phyloP scores from a whole-genome alignment of 2,329 filamentous ascomycete species.

The Alternaria gansuensis region DNA sequence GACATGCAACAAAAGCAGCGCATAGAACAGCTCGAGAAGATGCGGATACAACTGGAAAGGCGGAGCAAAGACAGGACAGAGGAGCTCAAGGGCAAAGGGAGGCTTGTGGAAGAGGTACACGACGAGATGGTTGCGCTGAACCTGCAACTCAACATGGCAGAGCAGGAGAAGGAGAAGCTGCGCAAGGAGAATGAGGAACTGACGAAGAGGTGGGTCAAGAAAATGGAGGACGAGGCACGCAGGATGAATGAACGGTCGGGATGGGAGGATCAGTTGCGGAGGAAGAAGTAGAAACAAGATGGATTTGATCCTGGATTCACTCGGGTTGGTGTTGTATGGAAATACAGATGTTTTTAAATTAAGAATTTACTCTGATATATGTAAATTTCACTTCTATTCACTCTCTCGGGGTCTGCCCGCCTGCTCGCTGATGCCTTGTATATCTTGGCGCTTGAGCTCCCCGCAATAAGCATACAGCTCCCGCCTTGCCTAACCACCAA shows the following conservation, averaged over 20 bases:
- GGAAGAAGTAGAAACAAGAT: constrained; percentile 22
- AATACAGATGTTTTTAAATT: neutral
- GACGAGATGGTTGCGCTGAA: constrained; percentile 91
- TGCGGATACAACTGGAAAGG: constrained; percentile 68
- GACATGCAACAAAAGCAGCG: constrained; percentile 67
- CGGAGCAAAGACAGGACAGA: constrained; percentile 83
- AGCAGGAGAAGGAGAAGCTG: constrained; percentile 76
- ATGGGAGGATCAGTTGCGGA: constrained; percentile 36
- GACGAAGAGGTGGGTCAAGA: constrained; percentile 88
- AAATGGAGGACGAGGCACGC: constrained; percentile 85
- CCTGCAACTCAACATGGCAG: constrained; percentile 85
- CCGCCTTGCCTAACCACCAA: constrained; percentile 21
- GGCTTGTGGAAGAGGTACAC: constrained; percentile 85
- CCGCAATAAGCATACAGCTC: constrained; percentile 27
- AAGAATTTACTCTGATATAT: neutral
- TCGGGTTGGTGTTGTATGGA: neutral
- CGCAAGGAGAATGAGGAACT: constrained; percentile 87
- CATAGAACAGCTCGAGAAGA: constrained; percentile 69
- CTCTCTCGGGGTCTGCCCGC: neutral
- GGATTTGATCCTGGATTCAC: neutral
- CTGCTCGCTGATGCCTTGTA: constrained; percentile 36
- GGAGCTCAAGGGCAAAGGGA: constrained; percentile 83
- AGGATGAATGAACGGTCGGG: constrained; percentile 72
- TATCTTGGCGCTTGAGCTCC: constrained; percentile 42
- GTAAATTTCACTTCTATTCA: neutral